Evolutionary conservation across 345 rosid genomes (phyloP).

Genomic region (Linum tenue): DNA sequence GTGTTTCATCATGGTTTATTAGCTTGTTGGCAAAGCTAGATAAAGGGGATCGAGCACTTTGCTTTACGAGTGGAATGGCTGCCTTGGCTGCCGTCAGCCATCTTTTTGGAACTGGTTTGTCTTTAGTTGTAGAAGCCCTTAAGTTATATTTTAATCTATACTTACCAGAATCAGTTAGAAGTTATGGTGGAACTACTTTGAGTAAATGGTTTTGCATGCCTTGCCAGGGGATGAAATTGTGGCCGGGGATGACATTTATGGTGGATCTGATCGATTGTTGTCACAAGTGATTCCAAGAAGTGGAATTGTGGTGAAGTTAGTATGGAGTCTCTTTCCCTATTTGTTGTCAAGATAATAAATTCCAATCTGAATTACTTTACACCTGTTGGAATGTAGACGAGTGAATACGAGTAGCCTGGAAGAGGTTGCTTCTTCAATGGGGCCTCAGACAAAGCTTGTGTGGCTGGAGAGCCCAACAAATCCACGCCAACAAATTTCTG

Average conservation of each 20-base stretch:
- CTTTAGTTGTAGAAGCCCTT: background rate
- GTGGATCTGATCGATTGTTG: slow-evolving; percentile 84
- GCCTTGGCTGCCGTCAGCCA: slow-evolving; percentile 76
- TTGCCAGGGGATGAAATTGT: slow-evolving; percentile 64
- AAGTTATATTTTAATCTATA: background rate
- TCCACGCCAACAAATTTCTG: slow-evolving; percentile 76
- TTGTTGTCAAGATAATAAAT: background rate
- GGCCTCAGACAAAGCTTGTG: slow-evolving; percentile 74
- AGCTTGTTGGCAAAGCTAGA: slow-evolving; percentile 94
- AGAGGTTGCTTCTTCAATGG: slow-evolving; percentile 72
- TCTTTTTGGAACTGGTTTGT: slow-evolving; percentile 56
- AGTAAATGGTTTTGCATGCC: background rate
- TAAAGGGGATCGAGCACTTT: slow-evolving; percentile 87
- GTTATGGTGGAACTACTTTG: too few relatives aligned
- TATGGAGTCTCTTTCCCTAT: slow-evolving; percentile 12
- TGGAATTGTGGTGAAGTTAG: slow-evolving; percentile 77
- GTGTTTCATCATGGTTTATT: slow-evolving; percentile 4
- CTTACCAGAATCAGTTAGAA: background rate
- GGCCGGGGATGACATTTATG: slow-evolving; percentile 91
- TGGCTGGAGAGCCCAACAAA: slow-evolving; percentile 94
- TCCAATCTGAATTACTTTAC: slow-evolving; percentile 16
- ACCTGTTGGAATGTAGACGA: slow-evolving; percentile 39
- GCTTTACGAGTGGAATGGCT: slow-evolving; percentile 99
- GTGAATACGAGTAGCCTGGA: slow-evolving; percentile 59
- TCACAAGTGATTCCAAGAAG: slow-evolving; percentile 73